Evolutionary conservation across 2,329 filamentous ascomycete species (phyloP), one percentile per base, ranked within the genome.

Genomic region (Verticillium tricorpus): DNA sequence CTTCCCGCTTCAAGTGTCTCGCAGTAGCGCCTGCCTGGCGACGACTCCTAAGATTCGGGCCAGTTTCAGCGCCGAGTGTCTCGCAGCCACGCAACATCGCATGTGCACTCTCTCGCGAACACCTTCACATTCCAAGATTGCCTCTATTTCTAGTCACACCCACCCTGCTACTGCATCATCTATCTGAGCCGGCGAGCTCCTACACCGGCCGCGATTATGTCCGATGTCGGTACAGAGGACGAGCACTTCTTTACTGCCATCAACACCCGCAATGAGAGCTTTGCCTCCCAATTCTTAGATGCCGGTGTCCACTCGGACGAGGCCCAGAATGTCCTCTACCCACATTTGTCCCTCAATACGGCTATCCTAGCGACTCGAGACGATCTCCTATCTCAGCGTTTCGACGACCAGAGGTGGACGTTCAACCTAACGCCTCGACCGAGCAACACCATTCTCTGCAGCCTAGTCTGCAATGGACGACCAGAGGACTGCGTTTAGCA

Each of bases 371-470:
- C 8, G 11, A n/a, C 57, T 11, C 37, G 37, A 25, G 19, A 52
- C n/a, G 19, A 52, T 5, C n/a, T 3, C 11, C 11, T 14, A 14
- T 5, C n/a, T 25, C 56, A 39, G n/a, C 34, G 32, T 15, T 7
- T 39, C 32, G 34, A 58, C 4, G 34, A 22, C 7, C 22, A 15
- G n/a, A 56, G 40, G 17, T 57, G 40, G 15, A 8, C 22, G 3
- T 60, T 62, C 6, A 25, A 56, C 17, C 28, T 62, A 5, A 37
- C 55, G 1, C 57, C 60, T 25, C 40, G 39, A 22, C 63, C 63
- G 15, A 25, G 32, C 12, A 60, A 62, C 31, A 62, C 60, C 1
- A 57, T 63, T 12, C n/a, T 59, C 15, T 65, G 63, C 34, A 65
- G 58, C 58, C 37, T 65, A 8, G 22, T 64, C 6, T 57, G 62